These are phyloP conservation scores for Pestalotiopsis sp. DNA, from an alignment of 2,329 filamentous ascomycete species.

Conservation along the genomic window DNA sequence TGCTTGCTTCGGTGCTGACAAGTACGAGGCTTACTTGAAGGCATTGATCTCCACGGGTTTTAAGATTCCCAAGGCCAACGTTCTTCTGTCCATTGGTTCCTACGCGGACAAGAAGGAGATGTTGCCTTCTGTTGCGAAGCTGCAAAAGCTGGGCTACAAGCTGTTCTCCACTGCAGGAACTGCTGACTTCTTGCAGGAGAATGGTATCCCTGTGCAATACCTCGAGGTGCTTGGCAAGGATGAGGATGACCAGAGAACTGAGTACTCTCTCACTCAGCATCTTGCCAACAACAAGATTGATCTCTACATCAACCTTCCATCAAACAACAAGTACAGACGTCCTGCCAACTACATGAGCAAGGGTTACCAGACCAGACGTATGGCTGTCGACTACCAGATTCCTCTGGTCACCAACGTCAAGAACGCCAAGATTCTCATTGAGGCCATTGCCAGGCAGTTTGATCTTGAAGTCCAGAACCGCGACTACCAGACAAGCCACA, in stretches of 20 bases:
- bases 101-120: conserved; percentile 99
- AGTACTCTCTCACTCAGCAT: conserved; percentile 97
- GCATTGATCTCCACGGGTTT: conserved; percentile 95
- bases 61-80: conserved; percentile 93
- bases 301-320: conserved; percentile 98
- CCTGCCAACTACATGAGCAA: conserved; percentile 99
- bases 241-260: conserved; percentile 84
- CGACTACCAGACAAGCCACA: conserved; percentile 91
- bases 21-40: conserved; percentile 98
- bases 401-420: conserved; percentile 98
- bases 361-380: conserved; percentile 93
- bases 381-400: conserved; percentile 97
- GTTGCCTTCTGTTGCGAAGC: conserved; percentile 86
- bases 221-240: conserved; percentile 81
- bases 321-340: conserved; percentile 93
- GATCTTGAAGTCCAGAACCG: conserved; percentile 80
- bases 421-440: conserved; percentile 96
- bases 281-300: conserved; percentile 97
- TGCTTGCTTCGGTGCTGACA: conserved; percentile 91
- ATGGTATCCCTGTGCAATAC: conserved; percentile 90
- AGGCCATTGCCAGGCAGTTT: conserved; percentile 89
- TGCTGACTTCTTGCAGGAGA: conserved; percentile 92
- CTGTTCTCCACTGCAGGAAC: conserved; percentile 96
- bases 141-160: conserved; percentile 91
- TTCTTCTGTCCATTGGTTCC: conserved; percentile 91